Evolutionary conservation across 2,329 filamentous ascomycete genomes (phyloP).

Genomic region (Pestalotiopsis sp.): DNA sequence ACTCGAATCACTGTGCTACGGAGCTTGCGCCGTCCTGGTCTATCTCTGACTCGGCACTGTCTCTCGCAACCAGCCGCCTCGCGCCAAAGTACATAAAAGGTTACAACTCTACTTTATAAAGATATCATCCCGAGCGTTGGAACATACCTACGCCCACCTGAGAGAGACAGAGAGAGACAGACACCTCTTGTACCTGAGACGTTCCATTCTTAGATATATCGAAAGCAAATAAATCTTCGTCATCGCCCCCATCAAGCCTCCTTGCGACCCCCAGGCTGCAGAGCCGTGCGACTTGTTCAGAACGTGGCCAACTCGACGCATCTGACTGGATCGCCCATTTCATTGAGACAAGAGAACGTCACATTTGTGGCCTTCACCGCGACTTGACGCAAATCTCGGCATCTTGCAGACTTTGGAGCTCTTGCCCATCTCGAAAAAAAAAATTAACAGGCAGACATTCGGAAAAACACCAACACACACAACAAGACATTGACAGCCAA

Average conservation of each 20-base stretch:
- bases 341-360: constrained; percentile 4
- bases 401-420: constrained; percentile 7
- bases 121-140: background rate
- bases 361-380: constrained; percentile 8
- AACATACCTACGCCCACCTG: background rate
- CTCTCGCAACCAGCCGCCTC: background rate
- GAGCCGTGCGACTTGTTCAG: background rate
- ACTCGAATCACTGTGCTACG: background rate
- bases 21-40: constrained; percentile 4
- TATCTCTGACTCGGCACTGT: background rate
- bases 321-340: constrained; percentile 11
- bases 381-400: constrained; percentile 5
- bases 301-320: constrained; percentile 10
- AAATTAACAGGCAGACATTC: constrained; percentile 8
- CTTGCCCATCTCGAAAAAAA: background rate
- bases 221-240: background rate
- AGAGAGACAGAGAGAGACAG: background rate
- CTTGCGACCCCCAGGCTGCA: background rate
- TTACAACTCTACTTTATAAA: background rate
- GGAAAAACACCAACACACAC: background rate
- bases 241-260: background rate
- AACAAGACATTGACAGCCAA: background rate
- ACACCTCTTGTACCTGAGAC: background rate
- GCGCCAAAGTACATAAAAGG: background rate
- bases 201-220: background rate